A percentile compares a stretch with the other conserved stretches of the same genome.
phyloP scores from a whole-genome alignment of 2,329 filamentous ascomycete genomes.

The Penicillium sclerotigenum region DNA sequence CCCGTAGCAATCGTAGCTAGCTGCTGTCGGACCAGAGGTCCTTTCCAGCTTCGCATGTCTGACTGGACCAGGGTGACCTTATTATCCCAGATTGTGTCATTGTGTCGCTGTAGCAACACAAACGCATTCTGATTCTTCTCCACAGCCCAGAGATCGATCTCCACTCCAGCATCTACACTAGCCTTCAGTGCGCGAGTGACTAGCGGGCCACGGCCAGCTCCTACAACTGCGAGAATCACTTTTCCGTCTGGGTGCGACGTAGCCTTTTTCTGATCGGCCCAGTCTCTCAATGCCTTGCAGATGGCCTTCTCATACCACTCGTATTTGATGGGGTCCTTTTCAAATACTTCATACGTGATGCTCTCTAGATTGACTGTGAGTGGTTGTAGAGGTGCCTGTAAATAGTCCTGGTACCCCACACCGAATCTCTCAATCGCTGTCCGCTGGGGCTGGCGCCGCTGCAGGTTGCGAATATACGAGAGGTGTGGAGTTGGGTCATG shows the following conservation, averaged over 20 bases:
- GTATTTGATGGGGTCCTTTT: conserved; percentile 97
- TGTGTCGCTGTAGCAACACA: conserved; percentile 84
- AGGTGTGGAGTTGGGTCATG: conserved; percentile 64
- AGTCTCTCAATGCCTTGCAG: conserved; percentile 74
- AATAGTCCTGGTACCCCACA: conserved; percentile 81
- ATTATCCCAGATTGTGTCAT: conserved; percentile 74
- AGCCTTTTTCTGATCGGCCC: conserved; percentile 68
- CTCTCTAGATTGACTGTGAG: conserved; percentile 95
- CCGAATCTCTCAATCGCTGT: conserved; percentile 64
- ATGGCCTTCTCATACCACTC: conserved; percentile 90
- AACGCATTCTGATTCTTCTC: conserved; percentile 99
- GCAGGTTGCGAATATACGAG: conserved; percentile 78
- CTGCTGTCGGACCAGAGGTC: conserved; percentile 52
- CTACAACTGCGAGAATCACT: conserved; percentile 86
- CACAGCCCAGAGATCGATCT: conserved; percentile 83
- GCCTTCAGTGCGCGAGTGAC: conserved; percentile 84
- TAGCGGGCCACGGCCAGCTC: conserved; percentile 86
- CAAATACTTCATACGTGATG: conserved; percentile 96
- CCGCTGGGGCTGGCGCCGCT: conserved; percentile 71
- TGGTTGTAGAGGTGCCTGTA: conserved; percentile 91
- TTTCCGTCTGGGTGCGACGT: conserved; percentile 67
- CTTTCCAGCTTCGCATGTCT: conserved; percentile 96
- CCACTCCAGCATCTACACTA: conserved; percentile 69
- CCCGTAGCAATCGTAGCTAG: conserved; percentile 16
- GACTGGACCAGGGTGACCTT: conserved; percentile 86